Percentiles rank a stretch among this genome's conserved stretches.
phyloP scores from a whole-genome alignment of 2,329 filamentous ascomycete species.

The Gremmenia infestans region DNA sequence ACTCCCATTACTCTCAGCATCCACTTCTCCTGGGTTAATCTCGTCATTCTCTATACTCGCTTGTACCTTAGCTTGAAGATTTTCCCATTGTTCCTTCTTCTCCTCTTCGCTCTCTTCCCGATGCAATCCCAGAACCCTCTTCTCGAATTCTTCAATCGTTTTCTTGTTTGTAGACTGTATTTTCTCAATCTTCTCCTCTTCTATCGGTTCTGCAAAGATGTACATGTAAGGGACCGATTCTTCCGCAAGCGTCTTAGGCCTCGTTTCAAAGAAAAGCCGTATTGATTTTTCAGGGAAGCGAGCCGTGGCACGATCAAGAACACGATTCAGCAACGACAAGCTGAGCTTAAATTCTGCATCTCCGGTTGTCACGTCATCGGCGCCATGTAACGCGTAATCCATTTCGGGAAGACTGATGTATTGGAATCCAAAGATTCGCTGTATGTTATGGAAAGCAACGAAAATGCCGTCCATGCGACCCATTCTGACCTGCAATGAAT shows the following conservation, averaged over 20 bases:
- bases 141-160: conserved; percentile 65
- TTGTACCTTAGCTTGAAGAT: conserved; percentile 30
- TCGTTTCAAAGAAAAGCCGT: conserved; percentile 77
- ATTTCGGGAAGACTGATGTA: conserved; percentile 84
- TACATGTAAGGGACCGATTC: conserved; percentile 63
- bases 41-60: conserved; percentile 29
- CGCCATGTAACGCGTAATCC: conserved; percentile 85
- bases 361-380: conserved; percentile 60
- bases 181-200: conserved; percentile 61
- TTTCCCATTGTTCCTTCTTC: conserved; percentile 27
- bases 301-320: conserved; percentile 69
- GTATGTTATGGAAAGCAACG: conserved; percentile 90
- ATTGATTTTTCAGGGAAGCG: conserved; percentile 73
- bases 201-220: conserved; percentile 83
- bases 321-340: conserved; percentile 70
- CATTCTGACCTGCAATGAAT: conserved; percentile 93
- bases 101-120: conserved; percentile 29
- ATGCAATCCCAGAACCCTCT: conserved; percentile 49
- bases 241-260: conserved; percentile 41
- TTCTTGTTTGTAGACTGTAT: conserved; percentile 67
- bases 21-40: conserved; percentile 8
- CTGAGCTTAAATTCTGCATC: conserved; percentile 83
- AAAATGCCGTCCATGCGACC: conserved; percentile 99
- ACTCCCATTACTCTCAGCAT: neutral
- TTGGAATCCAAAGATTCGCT: conserved; percentile 96